Evolutionary conservation across 2,329 filamentous ascomycete species (phyloP), one percentile per base, ranked within the genome.

Genomic region (Apiospora phragmitis): DNA sequence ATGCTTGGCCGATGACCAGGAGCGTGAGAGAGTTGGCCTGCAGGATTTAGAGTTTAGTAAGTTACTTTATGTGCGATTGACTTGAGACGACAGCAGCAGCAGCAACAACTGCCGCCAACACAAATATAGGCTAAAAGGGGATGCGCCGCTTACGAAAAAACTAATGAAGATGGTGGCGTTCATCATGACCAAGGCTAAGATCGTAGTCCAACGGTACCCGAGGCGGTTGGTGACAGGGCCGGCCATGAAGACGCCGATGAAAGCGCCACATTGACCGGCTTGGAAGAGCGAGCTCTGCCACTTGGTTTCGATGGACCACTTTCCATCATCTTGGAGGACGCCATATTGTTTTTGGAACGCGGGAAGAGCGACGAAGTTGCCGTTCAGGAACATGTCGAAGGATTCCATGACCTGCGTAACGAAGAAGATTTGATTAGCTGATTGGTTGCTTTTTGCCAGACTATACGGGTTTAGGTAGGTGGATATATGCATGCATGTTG

Each of bases 1-100:
- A 82, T 35, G 88, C 81, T 80, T 91, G 88, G 29, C 85, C 80
- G 0, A 83, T 82, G 55, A 89, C 83, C 69, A 86, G 80, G 72
- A 86, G 73, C 1, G 77, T 55, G 0, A 85, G 79, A 9, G 81
- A 84, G 72, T 80, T 75, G 69, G 78, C 80, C 73, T 81, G 77
- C 55, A 75, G 29, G 5, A 12, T 38, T 38, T 62, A 24, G 0
- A 62, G 55, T 62, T 62, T 38, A 62, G 55, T 32, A 35, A 49
- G n/a, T 49, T 26, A 26, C 38, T 9, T 41, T 21, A 7, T 62
- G 2, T 14, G 6, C 21, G 4, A 18, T 77, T 55, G 75, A 14
- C 3, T 24, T 16, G 1, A n/a, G 18, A n/a, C 43, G n/a, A 21
- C 43, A 41, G 8, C 9, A 41, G 14, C n/a, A n/a, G n/a, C n/a